Base-by-base conservation (phyloP, 1,139 yeast species). In the Suhomyces wounanorum region DNA sequence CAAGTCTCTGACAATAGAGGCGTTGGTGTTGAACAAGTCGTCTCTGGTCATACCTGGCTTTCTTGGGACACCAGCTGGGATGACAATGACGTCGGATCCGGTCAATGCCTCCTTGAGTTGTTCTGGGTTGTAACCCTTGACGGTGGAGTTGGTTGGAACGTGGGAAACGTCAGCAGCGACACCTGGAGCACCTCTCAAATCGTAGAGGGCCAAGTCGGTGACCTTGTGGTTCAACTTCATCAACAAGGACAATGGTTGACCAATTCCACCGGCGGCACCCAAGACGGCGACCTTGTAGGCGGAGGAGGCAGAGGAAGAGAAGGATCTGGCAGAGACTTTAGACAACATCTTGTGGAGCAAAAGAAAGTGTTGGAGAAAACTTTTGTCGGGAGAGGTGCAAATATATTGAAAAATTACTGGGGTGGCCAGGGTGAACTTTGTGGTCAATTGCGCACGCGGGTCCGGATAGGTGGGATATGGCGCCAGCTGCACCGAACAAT, bases 1-100 rank as follows among this genome's bases (percentile, higher is more conserved):
- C 64, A 92, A 78, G 69, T 85, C 92, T 60, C 87, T 80, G 51
- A 92, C 91, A 70, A 92, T 92, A 47, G 91, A 87, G 45, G 96
- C 97, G 68, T 92, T 92, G 77, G 94, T 89, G 75, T 84, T 84
- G 82, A 92, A 90, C 68, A 92, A 81, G 68, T 92, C 97, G 69
- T 92, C 97, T 73, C 98, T 85, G 59, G 97, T 89, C 98, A 92
- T 92, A 61, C 97, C 97, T 52, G 97, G 97, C 78, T 92, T 92
- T 78, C 98, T 85, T 69, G 97, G 97, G 53, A 92, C 89, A 68
- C 98, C 97, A 46, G 97, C 97, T 56, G 97, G 97, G 68, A 92
- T 88, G 54, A 92, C 83, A 56, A 92, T 88, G 55, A 91, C 79
- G 63, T 87, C 88, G 26, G 96, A 78, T 47, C 84, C 87, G 47